Conservation (phyloP, 2,329 filamentous ascomycete genomes). For the Didymella exigua region DNA sequence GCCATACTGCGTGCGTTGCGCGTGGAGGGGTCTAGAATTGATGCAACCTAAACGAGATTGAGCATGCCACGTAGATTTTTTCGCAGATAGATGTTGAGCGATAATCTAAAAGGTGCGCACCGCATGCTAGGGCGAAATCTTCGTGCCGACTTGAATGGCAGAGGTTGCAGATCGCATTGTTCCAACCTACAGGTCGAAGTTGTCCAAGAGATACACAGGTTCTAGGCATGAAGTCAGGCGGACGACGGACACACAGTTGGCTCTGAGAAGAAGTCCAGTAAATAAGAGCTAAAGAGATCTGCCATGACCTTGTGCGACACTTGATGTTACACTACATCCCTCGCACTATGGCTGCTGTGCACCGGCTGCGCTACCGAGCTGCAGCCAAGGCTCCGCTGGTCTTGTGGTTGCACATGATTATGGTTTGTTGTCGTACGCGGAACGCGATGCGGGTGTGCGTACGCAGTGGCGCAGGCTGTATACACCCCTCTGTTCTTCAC, state of each 20-base stretch:
- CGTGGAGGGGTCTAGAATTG: neutral
- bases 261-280: neutral
- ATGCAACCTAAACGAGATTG: neutral
- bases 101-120: neutral
- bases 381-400: slow-evolving; percentile 10
- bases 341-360: slow-evolving; percentile 1
- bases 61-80: neutral
- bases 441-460: slow-evolving; percentile 13
- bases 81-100: neutral
- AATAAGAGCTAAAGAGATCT: slow-evolving; percentile 2
- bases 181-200: no score
- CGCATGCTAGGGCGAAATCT: neutral
- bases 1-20: neutral
- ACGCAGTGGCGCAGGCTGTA: neutral
- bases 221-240: neutral
- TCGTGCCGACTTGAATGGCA: neutral
- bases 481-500: neutral
- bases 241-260: neutral
- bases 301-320: slow-evolving; percentile 11
- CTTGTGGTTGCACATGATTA: neutral
- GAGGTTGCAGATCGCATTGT: neutral
- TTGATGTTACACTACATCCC: slow-evolving; percentile 13
- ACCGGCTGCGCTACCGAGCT: slow-evolving; percentile 6
- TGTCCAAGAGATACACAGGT: neutral
- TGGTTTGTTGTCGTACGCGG: slow-evolving; percentile 8